Base-by-base conservation (phyloP, 352 stramenopile species). In the Globisporangium camurandrum region DNA sequence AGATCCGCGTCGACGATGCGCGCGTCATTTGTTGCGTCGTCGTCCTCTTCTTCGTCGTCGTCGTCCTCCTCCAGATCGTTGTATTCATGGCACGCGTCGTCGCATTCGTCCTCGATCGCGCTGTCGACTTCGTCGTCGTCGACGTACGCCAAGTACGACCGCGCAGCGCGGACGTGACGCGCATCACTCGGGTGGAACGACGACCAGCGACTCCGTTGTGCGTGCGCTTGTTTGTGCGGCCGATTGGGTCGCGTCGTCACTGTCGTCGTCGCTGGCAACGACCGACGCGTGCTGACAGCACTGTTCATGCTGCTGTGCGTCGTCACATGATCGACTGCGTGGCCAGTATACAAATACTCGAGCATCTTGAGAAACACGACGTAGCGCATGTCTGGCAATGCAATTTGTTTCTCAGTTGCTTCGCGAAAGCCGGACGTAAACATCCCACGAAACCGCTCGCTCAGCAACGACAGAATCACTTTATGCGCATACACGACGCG, bases 311-410 rank as follows among this genome's bases (percentile, higher is more conserved):
- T 38, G 33, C 10, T 16, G 33, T 16, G 8, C 4, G 33, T 6
- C 11, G 38, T 34, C 28, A 46, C 19, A 11, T 47, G 50, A 24
- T 56, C 61, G 7, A 71, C 49, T 7, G 68, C 34, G 33, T 74
- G 41, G 19, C 95, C 91, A 0, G 92, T 96, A 62, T 98, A 98
- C 24, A 98, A 74, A 57, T 98, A 98, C 65, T 97, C 75, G 51
- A 98, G 85, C 55, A 98, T 88, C 24, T 80, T 61, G 9, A 96
- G 45, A 69, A 98, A 98, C 26, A 88, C 80, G 24, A 83, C 71
- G 54, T 96, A 95, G 10, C 75, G 81, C 42, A 93, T 88, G 60
- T 97, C 85, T 0, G 85, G 81, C 22, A 98, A 86, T 34, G 86
- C 75, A 55, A 98, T 97, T 58, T 92, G 62, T 38, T 64, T 61